Evolutionary conservation across 495 filamentous ascomycete species (phyloP), one percentile per base, ranked within the genome.

Genomic region (Aspergillus funiculosus): DNA sequence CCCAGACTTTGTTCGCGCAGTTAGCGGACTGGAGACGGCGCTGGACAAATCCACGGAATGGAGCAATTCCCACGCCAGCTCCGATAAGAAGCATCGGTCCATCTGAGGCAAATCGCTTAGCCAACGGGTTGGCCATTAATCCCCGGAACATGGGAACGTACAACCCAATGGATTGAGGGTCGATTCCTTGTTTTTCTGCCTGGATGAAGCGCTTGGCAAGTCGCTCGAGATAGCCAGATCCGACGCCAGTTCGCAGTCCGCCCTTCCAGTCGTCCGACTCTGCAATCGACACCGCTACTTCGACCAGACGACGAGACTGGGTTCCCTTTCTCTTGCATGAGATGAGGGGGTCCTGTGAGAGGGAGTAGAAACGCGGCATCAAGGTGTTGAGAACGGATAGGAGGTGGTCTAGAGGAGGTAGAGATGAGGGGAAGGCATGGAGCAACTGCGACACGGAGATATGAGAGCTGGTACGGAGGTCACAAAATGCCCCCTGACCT

Each of bases 1-100:
- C 91, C 92, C 92, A 98, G 54, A 97, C 92, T 68, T 98, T 98
- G 71, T 97, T 98, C 36, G 89, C 90, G 62, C 92, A 96, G 67
- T 94, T 98, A 47, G 94, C 92, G 39, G 87, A 95, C 73, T 87
- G 86, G 41, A 98, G 76, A 9, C 92, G 83, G 43, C 91, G 86
- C 67, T 96, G 87, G 19, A 98, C 94, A 61, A 98, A 98, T 19
- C 92, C 92, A 25, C 92, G 80, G 77, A 98, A 98, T 1, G 92
- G 92, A 14, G 92, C 92, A 63, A 98, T 87, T 46, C 92, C 92
- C 15, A 98, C 92, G 28, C 92, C 92, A 5, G 92, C 94, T 29
- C 92, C 92, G 63, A 98, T 94, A 18, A 98, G 75, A 21, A 98
- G 79, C 92, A 98, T 98, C 7, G 92, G 92, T 0, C 92, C 92